These are phyloP conservation scores for Gryganskiella cystojenkinii DNA, from an alignment of 192 early-diverging fungal genomes.

Conservation along the genomic window DNA sequence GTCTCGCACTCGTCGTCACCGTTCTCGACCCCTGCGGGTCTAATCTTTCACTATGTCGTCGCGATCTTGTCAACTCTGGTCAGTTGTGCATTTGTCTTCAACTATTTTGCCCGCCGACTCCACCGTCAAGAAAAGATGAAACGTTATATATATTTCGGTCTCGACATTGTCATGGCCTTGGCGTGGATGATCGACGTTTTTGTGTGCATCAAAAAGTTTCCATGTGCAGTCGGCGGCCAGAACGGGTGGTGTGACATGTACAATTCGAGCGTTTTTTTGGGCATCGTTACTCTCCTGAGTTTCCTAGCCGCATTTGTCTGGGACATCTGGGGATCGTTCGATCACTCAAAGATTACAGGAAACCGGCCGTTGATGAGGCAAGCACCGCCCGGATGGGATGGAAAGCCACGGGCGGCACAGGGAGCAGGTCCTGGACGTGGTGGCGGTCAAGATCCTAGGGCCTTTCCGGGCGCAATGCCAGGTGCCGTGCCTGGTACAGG, in stretches of 20 bases:
- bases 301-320: slow-evolving; percentile 30
- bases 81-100: slow-evolving; percentile 33
- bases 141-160: slow-evolving; percentile 31
- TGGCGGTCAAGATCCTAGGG: too few relatives aligned
- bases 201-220: slow-evolving; percentile 49
- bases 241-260: slow-evolving; percentile 54
- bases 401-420: not conserved
- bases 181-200: slow-evolving; percentile 42
- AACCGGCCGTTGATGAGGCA: slow-evolving; percentile 25
- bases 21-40: slow-evolving; percentile 22
- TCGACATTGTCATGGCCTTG: slow-evolving; percentile 46
- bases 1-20: slow-evolving; percentile 34
- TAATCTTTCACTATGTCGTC: slow-evolving; percentile 37
- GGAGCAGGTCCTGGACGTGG: not conserved
- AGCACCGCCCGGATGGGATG: slow-evolving; percentile 34
- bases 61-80: slow-evolving; percentile 24
- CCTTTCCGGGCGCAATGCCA: too few relatives aligned
- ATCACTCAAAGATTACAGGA: slow-evolving; percentile 20
- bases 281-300: slow-evolving; percentile 20
- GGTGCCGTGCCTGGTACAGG: too few relatives aligned
- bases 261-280: slow-evolving; percentile 39
- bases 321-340: slow-evolving; percentile 50
- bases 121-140: slow-evolving; percentile 40
- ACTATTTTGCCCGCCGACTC: slow-evolving; percentile 32
- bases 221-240: slow-evolving; percentile 42